Base-by-base conservation (phyloP, 176 grass and related monocot genomes). In the Aegilops bicornis region DNA sequence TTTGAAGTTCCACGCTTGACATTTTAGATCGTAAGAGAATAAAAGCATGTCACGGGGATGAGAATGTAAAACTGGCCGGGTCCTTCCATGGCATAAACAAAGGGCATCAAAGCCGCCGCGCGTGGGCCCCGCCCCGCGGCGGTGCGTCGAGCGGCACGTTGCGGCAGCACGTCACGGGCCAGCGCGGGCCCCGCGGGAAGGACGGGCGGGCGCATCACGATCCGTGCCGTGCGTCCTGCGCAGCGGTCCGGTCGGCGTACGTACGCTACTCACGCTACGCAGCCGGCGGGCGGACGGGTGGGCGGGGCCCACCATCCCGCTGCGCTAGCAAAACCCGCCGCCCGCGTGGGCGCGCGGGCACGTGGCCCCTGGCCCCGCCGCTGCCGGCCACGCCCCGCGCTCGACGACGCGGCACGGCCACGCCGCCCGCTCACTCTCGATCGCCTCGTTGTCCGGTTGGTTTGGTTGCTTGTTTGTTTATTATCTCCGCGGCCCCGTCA, bases 91-190 rank as follows among this genome's bases (percentile, higher is more conserved):
- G 22, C 35, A 69, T 77, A 88, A 88, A 82, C 63, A 77, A 88
- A 76, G 24, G 89, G 86, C 82, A 91, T 62, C 77, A 91, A 91
- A 91, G 86, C 86, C 89, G 82, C 86, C 86, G 70, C 77, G 37
- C 0, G 43, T 2, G 63, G 89, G 76, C 33, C 85, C 81, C 69
- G 12, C 43, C 22, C 39, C 37, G 35, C 4, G 31, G 69, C 4
- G 31, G 69, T 69, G 89, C 85, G 85, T 69, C 16, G 89, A 72
- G 89, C 82, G 82, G 76, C 77, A 68, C 76, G 69, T 39, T 80
- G 85, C 35, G 67, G 81, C 81, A 76, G 89, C 89, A 87, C 89
- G 85, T 91, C 89, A 84, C 89, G 89, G 89, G 89, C 66, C 8
- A 56, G 4, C 7, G 81, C 60, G 89, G 82, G 76, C 22, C 76